Evolutionary conservation across 176 grass and related monocot species (phyloP).

Genomic region (Avena atlantica): DNA sequence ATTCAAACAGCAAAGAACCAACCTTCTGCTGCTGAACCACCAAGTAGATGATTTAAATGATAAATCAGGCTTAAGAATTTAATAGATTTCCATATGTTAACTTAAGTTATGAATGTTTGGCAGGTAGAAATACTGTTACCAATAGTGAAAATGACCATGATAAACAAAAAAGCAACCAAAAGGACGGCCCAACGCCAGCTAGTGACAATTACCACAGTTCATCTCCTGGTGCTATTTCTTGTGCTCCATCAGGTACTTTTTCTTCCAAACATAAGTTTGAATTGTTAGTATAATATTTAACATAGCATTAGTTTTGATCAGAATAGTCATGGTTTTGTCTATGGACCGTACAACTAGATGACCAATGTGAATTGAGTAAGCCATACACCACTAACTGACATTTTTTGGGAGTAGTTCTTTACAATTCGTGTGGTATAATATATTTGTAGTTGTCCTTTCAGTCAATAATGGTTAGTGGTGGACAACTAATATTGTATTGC

Average conservation of each 20-base stretch:
- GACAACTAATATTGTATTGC: background rate
- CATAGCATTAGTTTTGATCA: slow-evolving; percentile 7
- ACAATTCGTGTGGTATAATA: background rate
- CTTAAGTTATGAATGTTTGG: slow-evolving; percentile 37
- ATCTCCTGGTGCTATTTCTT: slow-evolving; percentile 41
- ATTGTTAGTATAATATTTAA: slow-evolving; percentile 17
- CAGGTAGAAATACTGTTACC: slow-evolving; percentile 49
- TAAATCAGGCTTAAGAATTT: background rate
- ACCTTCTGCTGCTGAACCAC: slow-evolving; percentile 31
- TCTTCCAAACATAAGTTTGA: slow-evolving; percentile 3
- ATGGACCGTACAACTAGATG: background rate
- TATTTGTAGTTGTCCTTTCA: background rate
- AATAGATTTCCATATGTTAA: background rate
- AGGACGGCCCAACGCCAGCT: slow-evolving; percentile 29
- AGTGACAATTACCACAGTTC: slow-evolving; percentile 43
- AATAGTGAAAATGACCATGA: slow-evolving; percentile 32
- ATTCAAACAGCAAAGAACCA: slow-evolving; percentile 45
- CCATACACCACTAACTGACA: background rate
- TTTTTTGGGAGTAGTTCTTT: background rate
- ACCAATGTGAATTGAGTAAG: background rate
- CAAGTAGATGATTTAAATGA: slow-evolving; percentile 36
- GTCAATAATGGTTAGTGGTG: background rate
- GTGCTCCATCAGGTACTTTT: slow-evolving; percentile 45
- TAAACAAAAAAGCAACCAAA: slow-evolving; percentile 39
- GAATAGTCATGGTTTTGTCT: slow-evolving; percentile 2